Base-by-base conservation (phyloP, 2,329 filamentous ascomycete genomes). In the Phoma sp. region DNA sequence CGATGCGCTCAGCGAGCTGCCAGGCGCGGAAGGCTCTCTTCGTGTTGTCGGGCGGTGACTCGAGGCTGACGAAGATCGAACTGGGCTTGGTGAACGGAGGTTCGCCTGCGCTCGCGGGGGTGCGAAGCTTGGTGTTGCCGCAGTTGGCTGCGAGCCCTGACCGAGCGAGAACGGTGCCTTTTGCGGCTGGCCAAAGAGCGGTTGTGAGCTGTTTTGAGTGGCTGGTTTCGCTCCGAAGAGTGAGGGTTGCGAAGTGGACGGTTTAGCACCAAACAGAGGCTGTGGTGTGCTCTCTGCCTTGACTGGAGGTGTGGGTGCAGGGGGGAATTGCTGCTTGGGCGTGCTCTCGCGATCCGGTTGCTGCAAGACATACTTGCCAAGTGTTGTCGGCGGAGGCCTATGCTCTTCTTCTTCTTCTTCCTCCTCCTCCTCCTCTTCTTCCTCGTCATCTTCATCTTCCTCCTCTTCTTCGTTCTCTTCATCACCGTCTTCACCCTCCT, bases 31-130 rank as follows among this genome's bases (percentile, higher is more conserved):
- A 17, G 66, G 66, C 32, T 75, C 62, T 47, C 67, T 59, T 40
- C 66, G 64, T 20, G 63, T 53, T 12, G 52, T 53, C 7, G 46
- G 52, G 15, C 59, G 62, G 43, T 66, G 53, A 12, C 65, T 73
- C 26, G 85, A 84, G 25, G 86, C 74, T 33, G 84, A 81, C 46
- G 73, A 69, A n/a, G 81, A 78, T 28, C 88, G 84, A 21, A 90
- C 76, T 1, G 90, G 89, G 60, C 89, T 92, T 1, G 90, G 89
- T 9, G 89, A 91, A 29, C 88, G 84, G 39, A 89, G 87, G 60
- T 84, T 87, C n/a, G 79, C 77, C 49, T 71, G 72, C 73, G 53
- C 42, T 47, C 66, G 57, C 28, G 76, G 72, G 38, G 83, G 84
- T 9, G 84, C 77, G 49, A 90, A 83, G 20, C 82, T 81, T 78